phyloP scores from a whole-genome alignment of 331 rosid species.

The Dryas integrifolia region DNA sequence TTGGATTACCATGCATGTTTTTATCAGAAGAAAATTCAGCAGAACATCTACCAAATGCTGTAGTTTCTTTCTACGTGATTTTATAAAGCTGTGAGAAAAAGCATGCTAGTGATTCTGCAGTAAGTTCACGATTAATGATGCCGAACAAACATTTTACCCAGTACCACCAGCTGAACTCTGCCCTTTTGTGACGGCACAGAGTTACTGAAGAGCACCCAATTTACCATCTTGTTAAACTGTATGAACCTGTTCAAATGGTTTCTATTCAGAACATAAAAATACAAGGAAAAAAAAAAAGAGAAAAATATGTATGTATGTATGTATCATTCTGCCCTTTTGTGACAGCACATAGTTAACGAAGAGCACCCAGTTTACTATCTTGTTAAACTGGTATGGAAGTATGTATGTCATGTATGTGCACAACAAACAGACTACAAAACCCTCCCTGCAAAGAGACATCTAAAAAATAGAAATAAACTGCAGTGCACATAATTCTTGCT shows the following conservation, averaged over 20 bases:
- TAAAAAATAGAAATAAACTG: neutral
- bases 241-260: too few relatives aligned
- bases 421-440: neutral
- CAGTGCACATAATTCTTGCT: too few relatives aligned
- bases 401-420: neutral
- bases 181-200: neutral
- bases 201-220: neutral
- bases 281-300: too few relatives aligned
- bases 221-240: neutral
- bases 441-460: neutral
- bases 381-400: neutral
- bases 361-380: neutral
- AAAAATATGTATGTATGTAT: too few relatives aligned
- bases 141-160: neutral
- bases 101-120: neutral
- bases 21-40: constrained; percentile 4
- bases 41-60: neutral
- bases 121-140: neutral
- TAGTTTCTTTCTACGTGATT: neutral
- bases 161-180: constrained; percentile 2
- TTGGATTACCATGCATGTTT: neutral
- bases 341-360: neutral
- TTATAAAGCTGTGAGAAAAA: neutral
- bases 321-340: neutral
- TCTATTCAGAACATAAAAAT: too few relatives aligned